Conservation (phyloP, 257 asterid genomes). For the Buddleja alternifolia region DNA sequence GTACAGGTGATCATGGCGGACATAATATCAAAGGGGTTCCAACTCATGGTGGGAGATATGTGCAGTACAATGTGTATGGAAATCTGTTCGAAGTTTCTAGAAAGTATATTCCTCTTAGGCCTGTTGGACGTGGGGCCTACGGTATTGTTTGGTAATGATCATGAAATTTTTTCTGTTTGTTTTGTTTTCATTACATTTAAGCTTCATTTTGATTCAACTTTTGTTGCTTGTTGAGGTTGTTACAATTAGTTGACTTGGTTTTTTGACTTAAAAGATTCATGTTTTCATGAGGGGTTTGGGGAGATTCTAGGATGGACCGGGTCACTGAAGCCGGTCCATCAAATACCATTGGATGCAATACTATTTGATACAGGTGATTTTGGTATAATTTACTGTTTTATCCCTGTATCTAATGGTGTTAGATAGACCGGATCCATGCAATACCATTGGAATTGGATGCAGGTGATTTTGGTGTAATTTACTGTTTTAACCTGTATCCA, state of each 20-base stretch:
- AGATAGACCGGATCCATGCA: too few relatives aligned
- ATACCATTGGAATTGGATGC: too few relatives aligned
- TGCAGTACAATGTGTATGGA: constrained; percentile 49
- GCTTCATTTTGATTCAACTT: not conserved
- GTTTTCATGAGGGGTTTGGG: too few relatives aligned
- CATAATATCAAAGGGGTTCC: constrained; percentile 42
- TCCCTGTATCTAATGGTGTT: too few relatives aligned
- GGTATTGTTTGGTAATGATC: constrained; percentile 48
- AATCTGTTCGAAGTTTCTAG: constrained; percentile 48
- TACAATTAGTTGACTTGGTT: not conserved
- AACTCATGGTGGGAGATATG: constrained; percentile 46
- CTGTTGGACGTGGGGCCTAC: constrained; percentile 55
- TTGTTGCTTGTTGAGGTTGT: not conserved
- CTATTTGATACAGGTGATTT: too few relatives aligned
- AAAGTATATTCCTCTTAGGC: constrained; percentile 46
- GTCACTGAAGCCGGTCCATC: too few relatives aligned
- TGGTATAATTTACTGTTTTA: too few relatives aligned
- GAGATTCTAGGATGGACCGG: too few relatives aligned
- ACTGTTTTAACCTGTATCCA: too few relatives aligned
- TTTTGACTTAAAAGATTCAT: not conserved
- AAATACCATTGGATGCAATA: too few relatives aligned
- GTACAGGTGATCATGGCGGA: constrained; percentile 33
- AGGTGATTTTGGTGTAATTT: too few relatives aligned
- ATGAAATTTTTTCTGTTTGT: not conserved
- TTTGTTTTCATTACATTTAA: not conserved